Evolutionary conservation across 164 flowering plant genomes (phyloP), one percentile per base, ranked within the genome.

Genomic region (Buxus sempervirens): DNA sequence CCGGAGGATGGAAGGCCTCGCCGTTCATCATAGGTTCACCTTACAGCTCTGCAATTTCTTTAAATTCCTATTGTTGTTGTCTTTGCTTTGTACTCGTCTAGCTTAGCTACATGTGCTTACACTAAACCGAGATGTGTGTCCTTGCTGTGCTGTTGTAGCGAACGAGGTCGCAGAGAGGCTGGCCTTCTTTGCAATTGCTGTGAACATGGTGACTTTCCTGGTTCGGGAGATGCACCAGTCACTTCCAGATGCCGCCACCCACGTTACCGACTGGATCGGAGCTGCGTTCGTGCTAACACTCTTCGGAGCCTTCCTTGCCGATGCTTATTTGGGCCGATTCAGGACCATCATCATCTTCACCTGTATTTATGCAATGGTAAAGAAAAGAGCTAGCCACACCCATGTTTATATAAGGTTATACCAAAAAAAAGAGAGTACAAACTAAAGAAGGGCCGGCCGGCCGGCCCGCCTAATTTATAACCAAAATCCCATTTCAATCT

Each of bases 101-200:
- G n/a, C n/a, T n/a, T n/a, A n/a, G n/a, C 19, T 6, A 19, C 0
- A 14, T 16, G 1, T 23, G 0, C 0, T 5, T 49, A 25, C 7
- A 22, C 21, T 18, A 19, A 3, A 14, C 20, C 41, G 3, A 9
- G 28, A 2, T 0, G 25, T 23, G 54, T 24, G 23, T 58, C 1
- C 5, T 15, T 9, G 14, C 38, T 12, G 0, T 32, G 51, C 7
- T 19, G 62, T 15, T 77, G 71, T 65, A 89, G 96, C 75, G 75
- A 88, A 86, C 65, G 96, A 87, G 81, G 86, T 86, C 41, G 90
- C 92, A 14, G 96, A 90, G 78, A 84, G 93, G 60, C 63, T 88
- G 67, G 88, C 90, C 1, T 88, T 84, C 66, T 88, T 69, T 32
- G 77, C 91, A 13, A 67, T 86, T 48, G 91, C 84, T 8, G 91